Base-by-base conservation (phyloP, 805 yeast species). In the Candida nitratophila region DNA sequence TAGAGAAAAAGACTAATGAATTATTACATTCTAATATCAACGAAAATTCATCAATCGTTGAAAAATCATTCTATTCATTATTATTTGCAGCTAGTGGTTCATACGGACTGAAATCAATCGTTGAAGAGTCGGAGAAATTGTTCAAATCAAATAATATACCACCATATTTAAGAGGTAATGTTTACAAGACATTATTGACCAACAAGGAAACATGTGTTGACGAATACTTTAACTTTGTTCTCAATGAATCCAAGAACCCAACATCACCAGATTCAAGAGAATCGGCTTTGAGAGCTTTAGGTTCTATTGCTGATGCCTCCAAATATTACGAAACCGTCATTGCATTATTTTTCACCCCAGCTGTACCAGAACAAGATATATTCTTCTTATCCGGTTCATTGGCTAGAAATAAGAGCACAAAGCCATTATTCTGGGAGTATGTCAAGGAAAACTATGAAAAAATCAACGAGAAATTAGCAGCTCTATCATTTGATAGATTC, bases 11-110 rank as follows among this genome's bases (percentile, higher is more conserved):
- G 16, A 39, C 35, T 20, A 16, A 39, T 4, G 41, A 39, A 14
- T 39, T 39, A 29, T 30, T 39, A 20, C 29, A 39, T 20, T 20
- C 32, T 19, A 77, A 84, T 15, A 91, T 83, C 55, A 77, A 86
- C 49, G 95, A 96, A 12, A 78, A 83, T 40, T 97, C 91, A 38
- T 47, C 64, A 15, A 58, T 59, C 57, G 63, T 60, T 41, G 66
- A 60, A 5, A 65, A 62, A 49, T 57, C 50, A 46, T 51, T 77
- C 47, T 64, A 71, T 49, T 57, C 76, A 1, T 63, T 65, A 26
- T 55, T 77, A 36, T 69, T 76, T 57, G 54, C 60, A 16, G 63
- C 65, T 33, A 74, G 77, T 7, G 73, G 76, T 16, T 47, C 58
- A 8, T 60, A 69, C 30, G 64, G 61, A 4, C 69, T 76, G 48